Percentiles rank a stretch among this genome's conserved stretches.
phyloP scores from a whole-genome alignment of 108 stramenopile species.

The Skeletonema marinoi region DNA sequence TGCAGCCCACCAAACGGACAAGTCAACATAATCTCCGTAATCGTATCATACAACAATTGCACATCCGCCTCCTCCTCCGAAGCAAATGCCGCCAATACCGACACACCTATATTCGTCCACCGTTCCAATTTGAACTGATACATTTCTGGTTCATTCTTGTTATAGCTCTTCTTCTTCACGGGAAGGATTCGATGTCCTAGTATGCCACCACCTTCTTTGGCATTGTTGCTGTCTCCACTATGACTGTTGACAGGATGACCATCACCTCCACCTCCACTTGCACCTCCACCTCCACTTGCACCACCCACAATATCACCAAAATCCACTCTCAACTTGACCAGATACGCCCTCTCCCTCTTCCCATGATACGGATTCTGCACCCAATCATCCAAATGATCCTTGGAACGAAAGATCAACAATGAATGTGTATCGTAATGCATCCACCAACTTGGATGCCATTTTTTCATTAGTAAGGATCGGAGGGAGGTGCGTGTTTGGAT shows the following conservation, averaged over 20 bases:
- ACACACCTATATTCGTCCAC: constrained; percentile 50
- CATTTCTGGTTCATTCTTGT: constrained; percentile 50
- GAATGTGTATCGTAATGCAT: constrained; percentile 39
- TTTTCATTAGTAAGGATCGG: constrained; percentile 53
- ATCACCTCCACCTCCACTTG: neutral
- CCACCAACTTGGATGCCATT: constrained; percentile 47
- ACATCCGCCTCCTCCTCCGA: constrained; percentile 45
- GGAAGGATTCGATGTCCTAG: constrained; percentile 51
- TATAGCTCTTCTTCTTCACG: constrained; percentile 45
- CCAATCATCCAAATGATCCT: constrained; percentile 56
- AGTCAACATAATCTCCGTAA: constrained; percentile 31
- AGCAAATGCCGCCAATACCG: constrained; percentile 56
- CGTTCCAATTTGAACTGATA: constrained; percentile 58
- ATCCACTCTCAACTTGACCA: constrained; percentile 49
- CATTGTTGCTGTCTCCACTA: neutral
- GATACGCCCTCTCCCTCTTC: constrained; percentile 40
- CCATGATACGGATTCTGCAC: constrained; percentile 52
- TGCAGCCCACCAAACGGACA: constrained; percentile 46
- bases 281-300: neutral
- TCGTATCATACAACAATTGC: constrained; percentile 35
- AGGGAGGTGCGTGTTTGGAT: constrained; percentile 50
- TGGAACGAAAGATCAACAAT: constrained; percentile 38
- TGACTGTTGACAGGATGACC: neutral
- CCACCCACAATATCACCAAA: constrained; percentile 41
- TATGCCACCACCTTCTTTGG: neutral